phyloP scores from a whole-genome alignment of 257 asterid species.

The Nyctanthes arbortristis region DNA sequence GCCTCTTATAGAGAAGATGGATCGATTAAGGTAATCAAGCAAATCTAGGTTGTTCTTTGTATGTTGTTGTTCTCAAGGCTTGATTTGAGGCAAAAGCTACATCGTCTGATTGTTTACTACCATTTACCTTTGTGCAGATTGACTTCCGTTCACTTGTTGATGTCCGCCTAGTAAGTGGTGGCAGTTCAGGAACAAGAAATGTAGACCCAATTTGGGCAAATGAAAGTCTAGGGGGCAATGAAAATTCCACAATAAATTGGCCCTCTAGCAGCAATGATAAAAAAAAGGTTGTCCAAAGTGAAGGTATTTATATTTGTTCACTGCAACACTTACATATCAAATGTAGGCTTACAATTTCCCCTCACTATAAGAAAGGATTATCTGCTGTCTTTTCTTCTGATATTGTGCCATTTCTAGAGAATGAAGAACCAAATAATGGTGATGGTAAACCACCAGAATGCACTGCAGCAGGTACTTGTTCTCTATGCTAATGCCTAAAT shows the following conservation, averaged over 20 bases:
- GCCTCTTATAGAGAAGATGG: constrained; percentile 80
- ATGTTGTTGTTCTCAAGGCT: background rate
- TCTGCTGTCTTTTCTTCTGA: background rate
- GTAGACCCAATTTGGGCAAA: constrained; percentile 21
- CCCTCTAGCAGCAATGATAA: constrained; percentile 35
- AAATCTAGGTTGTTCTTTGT: constrained; percentile 6
- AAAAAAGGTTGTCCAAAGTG: constrained; percentile 28
- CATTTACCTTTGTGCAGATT: constrained; percentile 51
- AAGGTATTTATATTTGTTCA: constrained; percentile 44
- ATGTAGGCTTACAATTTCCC: background rate
- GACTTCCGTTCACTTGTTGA: constrained; percentile 71
- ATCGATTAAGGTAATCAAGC: constrained; percentile 70
- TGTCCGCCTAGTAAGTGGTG: constrained; percentile 52
- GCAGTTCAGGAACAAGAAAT: constrained; percentile 39
- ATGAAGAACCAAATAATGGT: constrained; percentile 23
- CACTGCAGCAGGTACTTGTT: constrained; percentile 32
- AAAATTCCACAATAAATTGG: constrained; percentile 28
- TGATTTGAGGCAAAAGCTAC: background rate
- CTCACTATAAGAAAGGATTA: background rate
- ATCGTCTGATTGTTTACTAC: constrained; percentile 3
- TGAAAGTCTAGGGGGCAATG: constrained; percentile 38
- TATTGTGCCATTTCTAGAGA: constrained; percentile 25
- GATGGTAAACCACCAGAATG: constrained; percentile 25
- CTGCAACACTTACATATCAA: background rate
- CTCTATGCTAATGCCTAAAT: background rate